Evolutionary conservation across 169 alveolate genomes (phyloP), one percentile per base, ranked within the genome.

Genomic region (Plasmodium berghei): DNA sequence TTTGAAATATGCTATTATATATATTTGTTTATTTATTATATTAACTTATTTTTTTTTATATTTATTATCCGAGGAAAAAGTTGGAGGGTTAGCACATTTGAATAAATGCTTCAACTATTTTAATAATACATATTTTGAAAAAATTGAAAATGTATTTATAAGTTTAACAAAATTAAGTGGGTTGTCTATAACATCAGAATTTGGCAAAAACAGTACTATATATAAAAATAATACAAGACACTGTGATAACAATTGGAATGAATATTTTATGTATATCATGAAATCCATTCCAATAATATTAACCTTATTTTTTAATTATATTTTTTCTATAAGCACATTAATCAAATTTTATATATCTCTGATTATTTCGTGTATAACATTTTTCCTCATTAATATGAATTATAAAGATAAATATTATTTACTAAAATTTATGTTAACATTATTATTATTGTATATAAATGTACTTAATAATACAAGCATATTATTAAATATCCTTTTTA

Each of bases 321-420:
- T 70, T 46, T 61, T 70, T 48, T 48, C 40, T 18, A 18, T 85
- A 62, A 85, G 59, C 20, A 85, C 87, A 26, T 58, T 85, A 24
- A 64, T 63, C 9, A 85, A 85, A 72, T 34, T 85, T 61, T 85
- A 85, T 54, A 9, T 40, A 34, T 85, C 91, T 9, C 24, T 85
- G 4, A 18, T 49, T 22, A n/a, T 70, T 85, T 85, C 75, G 10
- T 85, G 75, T n/a, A 85, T 69, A 52, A 12, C 58, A 52, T 85
- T 85, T 69, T 46, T 85, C 6, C 59, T 85, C 10, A 80, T 26
- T 26, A 46, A 66, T 16, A 55, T 28, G 46, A 72, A 22, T 42
- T 9, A 42, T 18, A 5, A 22, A 20, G 45, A 24, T 12, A 42
- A 54, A 34, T 40, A 40, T 67, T 80, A 66, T 70, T 70, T 70